Percentiles rank a stretch among this genome's conserved stretches.
Conservation (phyloP, 768 basidiomycete species). For the Rhodotorula graminis region DNA sequence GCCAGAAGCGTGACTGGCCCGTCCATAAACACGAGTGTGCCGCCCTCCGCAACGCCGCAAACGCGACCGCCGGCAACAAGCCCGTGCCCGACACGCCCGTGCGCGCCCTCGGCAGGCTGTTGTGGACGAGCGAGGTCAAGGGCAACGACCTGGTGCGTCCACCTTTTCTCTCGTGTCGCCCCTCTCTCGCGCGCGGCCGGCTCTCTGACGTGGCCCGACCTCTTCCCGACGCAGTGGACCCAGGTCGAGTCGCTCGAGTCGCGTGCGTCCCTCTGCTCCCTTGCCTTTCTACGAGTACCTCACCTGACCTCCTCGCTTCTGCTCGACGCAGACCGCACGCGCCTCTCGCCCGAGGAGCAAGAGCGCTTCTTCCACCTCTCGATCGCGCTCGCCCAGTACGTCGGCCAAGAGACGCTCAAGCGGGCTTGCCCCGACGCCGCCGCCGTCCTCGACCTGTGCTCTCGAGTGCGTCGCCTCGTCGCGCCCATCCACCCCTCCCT, state of each 20-base stretch:
- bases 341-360: constrained; percentile 32
- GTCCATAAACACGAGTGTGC: constrained; percentile 73
- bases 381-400: constrained; percentile 44
- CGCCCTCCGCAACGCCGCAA: constrained; percentile 56
- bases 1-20: constrained; percentile 45
- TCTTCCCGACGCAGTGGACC: constrained; percentile 49
- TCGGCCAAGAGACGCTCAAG: constrained; percentile 35
- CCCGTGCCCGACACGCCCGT: constrained; percentile 67
- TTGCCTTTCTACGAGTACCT: too few species aligned
- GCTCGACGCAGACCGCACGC: constrained; percentile 13
- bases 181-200: too few species aligned
- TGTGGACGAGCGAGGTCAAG: constrained; percentile 54
- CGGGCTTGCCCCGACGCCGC: constrained; percentile 29
- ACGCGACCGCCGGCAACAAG: constrained; percentile 25
- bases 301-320: not conserved
- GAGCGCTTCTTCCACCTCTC: constrained; percentile 43
- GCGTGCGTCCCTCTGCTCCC: constrained; percentile 53
- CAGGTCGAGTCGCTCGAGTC: constrained; percentile 70
- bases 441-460: constrained; percentile 44
- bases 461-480: constrained; percentile 41
- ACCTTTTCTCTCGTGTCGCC: too few species aligned
- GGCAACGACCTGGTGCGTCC: constrained; percentile 48
- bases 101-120: constrained; percentile 67
- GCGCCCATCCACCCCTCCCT: too few species aligned
- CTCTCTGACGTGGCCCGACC: too few species aligned